These are phyloP conservation scores for Hanseniaspora valbyensis DNA, from an alignment of 805 yeast species.

Conservation along the genomic window DNA sequence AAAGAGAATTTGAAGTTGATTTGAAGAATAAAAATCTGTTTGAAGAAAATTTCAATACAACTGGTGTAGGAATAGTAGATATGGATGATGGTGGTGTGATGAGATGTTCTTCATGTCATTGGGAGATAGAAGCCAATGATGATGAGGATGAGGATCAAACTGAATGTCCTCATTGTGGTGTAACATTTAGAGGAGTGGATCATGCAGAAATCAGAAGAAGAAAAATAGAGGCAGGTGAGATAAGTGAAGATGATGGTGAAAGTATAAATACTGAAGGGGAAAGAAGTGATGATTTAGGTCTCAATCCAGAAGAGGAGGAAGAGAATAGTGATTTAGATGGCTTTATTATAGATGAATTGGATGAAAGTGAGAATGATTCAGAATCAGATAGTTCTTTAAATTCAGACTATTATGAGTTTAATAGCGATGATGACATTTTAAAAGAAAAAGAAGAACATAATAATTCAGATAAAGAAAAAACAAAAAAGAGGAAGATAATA, in stretches of 20 bases:
- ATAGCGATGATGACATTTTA: not conserved
- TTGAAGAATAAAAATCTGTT: slow-evolving; percentile 33
- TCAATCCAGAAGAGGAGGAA: slow-evolving; percentile 9
- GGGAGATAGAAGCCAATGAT: slow-evolving; percentile 43
- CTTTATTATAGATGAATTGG: slow-evolving; percentile 13
- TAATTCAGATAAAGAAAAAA: slow-evolving; percentile 1
- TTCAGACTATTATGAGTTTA: slow-evolving; percentile 15
- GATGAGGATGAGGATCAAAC: slow-evolving; percentile 36
- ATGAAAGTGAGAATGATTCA: slow-evolving; percentile 6
- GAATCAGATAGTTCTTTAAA: slow-evolving; percentile 9
- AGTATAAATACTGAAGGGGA: slow-evolving; percentile 13
- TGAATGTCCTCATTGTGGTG: slow-evolving; percentile 58
- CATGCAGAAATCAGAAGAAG: slow-evolving; percentile 16
- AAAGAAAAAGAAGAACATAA: not conserved
- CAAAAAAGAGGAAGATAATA: slow-evolving; percentile 9
- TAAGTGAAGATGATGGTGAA: slow-evolving; percentile 16
- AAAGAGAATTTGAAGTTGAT: slow-evolving; percentile 34
- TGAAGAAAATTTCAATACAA: slow-evolving; percentile 38
- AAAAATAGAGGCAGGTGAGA: slow-evolving; percentile 10
- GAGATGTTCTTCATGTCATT: slow-evolving; percentile 64
- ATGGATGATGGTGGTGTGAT: slow-evolving; percentile 56
- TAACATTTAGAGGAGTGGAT: slow-evolving; percentile 34
- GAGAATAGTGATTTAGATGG: slow-evolving; percentile 16
- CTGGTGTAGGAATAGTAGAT: slow-evolving; percentile 46
- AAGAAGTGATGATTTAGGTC: slow-evolving; percentile 6